Conservation (phyloP, 495 filamentous ascomycete species). For the Lasiosphaeria miniovina region DNA sequence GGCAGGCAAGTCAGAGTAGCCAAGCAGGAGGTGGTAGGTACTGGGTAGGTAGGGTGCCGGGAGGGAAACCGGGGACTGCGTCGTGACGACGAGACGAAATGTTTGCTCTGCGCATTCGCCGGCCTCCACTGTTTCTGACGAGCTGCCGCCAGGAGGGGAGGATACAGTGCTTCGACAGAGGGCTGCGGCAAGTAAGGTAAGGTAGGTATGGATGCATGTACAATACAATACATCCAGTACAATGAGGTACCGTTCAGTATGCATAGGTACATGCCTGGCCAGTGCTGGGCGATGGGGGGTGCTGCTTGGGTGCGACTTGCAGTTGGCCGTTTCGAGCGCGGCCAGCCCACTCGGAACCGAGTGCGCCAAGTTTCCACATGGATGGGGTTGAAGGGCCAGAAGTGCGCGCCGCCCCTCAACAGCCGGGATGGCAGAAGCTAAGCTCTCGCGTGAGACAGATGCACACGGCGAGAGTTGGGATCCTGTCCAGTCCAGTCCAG, state of each 20-base stretch:
- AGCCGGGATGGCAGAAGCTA: slow-evolving; percentile 16
- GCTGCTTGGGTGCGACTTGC: slow-evolving; percentile 4
- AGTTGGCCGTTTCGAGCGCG: slow-evolving; percentile 13
- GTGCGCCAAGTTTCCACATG: slow-evolving; percentile 4
- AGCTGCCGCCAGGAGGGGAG: background rate
- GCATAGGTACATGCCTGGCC: slow-evolving; percentile 28
- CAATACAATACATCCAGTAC: slow-evolving; percentile 28
- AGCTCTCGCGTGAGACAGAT: too few relatives aligned
- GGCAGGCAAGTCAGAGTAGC: background rate
- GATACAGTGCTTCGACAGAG: background rate
- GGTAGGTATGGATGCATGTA: background rate
- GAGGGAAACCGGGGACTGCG: background rate
- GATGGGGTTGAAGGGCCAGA: slow-evolving; percentile 1
- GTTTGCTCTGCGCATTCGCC: slow-evolving; percentile 5
- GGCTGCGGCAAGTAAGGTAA: slow-evolving; percentile 4
- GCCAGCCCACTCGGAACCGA: slow-evolving; percentile 25
- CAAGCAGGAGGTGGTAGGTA: too few relatives aligned
- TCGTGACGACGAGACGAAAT: slow-evolving; percentile 1
- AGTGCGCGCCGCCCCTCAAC: slow-evolving; percentile 17
- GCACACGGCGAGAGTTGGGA: too few relatives aligned
- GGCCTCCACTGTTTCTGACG: background rate
- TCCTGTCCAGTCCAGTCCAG: too few relatives aligned
- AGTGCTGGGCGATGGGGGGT: slow-evolving; percentile 2
- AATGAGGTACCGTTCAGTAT: slow-evolving; percentile 27
- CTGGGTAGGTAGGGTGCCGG: background rate